Evolutionary conservation across 2,329 filamentous ascomycete species (phyloP), one percentile per base, ranked within the genome.

Genomic region (Colletotrichum simmondsii): DNA sequence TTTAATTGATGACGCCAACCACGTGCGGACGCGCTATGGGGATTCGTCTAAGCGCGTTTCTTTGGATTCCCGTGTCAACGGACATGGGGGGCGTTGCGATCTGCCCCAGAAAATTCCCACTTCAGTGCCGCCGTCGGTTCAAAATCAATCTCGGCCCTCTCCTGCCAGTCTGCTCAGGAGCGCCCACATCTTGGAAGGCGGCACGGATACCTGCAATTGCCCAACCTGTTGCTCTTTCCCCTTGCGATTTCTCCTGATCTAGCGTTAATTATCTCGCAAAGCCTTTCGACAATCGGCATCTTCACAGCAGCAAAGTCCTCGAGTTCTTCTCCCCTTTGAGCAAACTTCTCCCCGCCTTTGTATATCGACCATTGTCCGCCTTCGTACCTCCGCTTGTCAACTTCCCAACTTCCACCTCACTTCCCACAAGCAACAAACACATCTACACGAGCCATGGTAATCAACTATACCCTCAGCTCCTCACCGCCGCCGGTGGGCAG

Each of bases 91-190:
- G 49, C 30, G 54, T 53, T 46, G 54, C 62, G 60, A 69, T 52
- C 49, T 61, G 66, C 66, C 71, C 71, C 71, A 72, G 66, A 72
- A 72, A 72, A 72, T 70, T 71, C 71, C 56, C 71, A 70, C 71
- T 35, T 19, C 28, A 28, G 35, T 52, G 49, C 60, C 24, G 66
- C 60, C 54, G 56, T n/a, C 58, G 19, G 54, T 69, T 70, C 70
- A 72, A 56, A 70, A 72, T 72, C 67, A 42, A 42, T 42, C 37
- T 42, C 37, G 37, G 16, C 14, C 59, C 62, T 60, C 71, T 73
- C 71, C 60, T 71, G n/a, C 66, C 42, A 49, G 42, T 10, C 42
- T 49, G 42, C 22, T 42, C 19, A 14, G 46, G 42, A 53, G 30
- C 35, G 37, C 37, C 49, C 69, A 64, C 54, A 60, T 42, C 19